Conservation (phyloP, 1,284 basidiomycete species). For the Malassezia japonica region DNA sequence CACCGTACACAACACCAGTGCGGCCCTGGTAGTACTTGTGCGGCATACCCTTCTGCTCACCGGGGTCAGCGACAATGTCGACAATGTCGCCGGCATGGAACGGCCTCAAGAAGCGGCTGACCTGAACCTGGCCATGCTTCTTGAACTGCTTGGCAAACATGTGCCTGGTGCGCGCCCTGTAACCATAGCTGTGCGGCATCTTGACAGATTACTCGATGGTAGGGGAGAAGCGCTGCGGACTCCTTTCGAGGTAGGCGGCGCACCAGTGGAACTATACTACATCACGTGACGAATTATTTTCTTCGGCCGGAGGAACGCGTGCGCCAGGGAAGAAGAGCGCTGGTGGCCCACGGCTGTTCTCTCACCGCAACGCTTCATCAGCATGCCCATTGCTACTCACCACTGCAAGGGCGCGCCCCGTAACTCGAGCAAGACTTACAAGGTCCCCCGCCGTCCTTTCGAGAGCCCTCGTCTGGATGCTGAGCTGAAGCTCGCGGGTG, state of each 20-base stretch:
- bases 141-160: slow-evolving; percentile 61
- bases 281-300: slow-evolving; percentile 16
- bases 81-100: slow-evolving; percentile 97
- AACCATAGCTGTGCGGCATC: slow-evolving; percentile 99
- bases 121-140: slow-evolving; percentile 83
- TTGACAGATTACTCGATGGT: slow-evolving; percentile 11
- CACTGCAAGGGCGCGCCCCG: slow-evolving; percentile 43
- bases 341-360: neutral
- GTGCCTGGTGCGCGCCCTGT: slow-evolving; percentile 97
- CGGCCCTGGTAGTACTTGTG: slow-evolving; percentile 72
- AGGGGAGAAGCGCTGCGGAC: neutral
- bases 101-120: slow-evolving; percentile 85
- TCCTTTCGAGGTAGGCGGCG: neutral
- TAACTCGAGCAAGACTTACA: slow-evolving; percentile 48
- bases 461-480: slow-evolving; percentile 97
- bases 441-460: slow-evolving; percentile 90
- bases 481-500: slow-evolving; percentile 98
- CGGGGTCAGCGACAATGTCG: slow-evolving; percentile 98
- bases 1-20: slow-evolving; percentile 97
- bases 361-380: slow-evolving; percentile 10
- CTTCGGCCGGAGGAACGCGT: slow-evolving; percentile 7
- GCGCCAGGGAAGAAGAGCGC: slow-evolving; percentile 9
- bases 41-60: slow-evolving; percentile 99
- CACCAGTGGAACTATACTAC: slow-evolving; percentile 8
- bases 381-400: slow-evolving; percentile 33